Base-by-base conservation (phyloP, 202 grass and related monocot genomes). In the Setaria italica region DNA sequence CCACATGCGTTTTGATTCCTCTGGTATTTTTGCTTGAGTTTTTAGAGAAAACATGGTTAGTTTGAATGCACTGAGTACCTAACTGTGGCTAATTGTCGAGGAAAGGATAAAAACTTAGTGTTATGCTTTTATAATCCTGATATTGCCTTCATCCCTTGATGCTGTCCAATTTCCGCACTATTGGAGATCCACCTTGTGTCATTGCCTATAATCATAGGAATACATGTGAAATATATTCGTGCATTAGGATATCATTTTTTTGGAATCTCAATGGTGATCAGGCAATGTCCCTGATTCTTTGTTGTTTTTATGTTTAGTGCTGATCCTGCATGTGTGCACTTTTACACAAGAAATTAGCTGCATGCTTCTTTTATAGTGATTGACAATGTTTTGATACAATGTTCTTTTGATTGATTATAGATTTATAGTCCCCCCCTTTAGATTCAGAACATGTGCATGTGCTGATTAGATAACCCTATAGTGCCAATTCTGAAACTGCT, bases 331-430 rank as follows among this genome's bases (percentile, higher is more conserved):
- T 64, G 51, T 32, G n/a, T 62, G 32, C 11, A 48, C 12, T 11
- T 39, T 34, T 78, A 30, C 73, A 70, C 39, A 59, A 59, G 63
- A 70, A 67, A 70, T 59, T 85, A 60, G 29, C 32, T 49, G 8
- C 12, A 10, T 55, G 11, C 57, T 54, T 33, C 35, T 17, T n/a
- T 46, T 41, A 14, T 45, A 72, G 14, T 72, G 67, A 59, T 82
- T 50, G 17, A 70, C 20, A 20, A 20, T 32, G 42, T 43, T 25
- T 29, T 17, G 21, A 64, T 72, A 12, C 42, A 15, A 17, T 57
- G 19, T 21, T 41, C 9, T 68, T 69, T 4, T 43, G 9, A 69
- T 45, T 42, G 12, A 11, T 81, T 45, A 42, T 34, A 41, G 25
- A 25, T 25, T 25, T 25, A 15, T 16, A 13, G 9, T 14, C 0